phyloP scores from a whole-genome alignment of 2,329 filamentous ascomycete genomes.

The Pleurostoma richardsiae region DNA sequence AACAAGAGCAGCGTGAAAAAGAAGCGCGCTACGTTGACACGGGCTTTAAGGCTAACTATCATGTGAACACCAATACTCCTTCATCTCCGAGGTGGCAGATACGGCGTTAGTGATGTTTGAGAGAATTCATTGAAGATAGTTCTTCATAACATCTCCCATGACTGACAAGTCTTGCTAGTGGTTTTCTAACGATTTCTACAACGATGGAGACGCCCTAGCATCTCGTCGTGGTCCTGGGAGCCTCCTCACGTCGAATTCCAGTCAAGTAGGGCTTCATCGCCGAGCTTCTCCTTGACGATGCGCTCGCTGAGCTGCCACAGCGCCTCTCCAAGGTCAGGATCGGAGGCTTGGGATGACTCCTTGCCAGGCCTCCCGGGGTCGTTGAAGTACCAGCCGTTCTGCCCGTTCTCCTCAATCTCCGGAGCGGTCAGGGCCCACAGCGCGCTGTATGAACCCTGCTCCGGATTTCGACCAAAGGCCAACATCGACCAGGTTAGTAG shows the following conservation, averaged over 20 bases:
- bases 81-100: no score
- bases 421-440: slow-evolving; percentile 34
- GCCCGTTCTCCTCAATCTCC: slow-evolving; percentile 32
- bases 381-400: slow-evolving; percentile 36
- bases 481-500: slow-evolving; percentile 27
- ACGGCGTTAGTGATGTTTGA: no score
- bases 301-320: slow-evolving; percentile 33
- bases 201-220: no score
- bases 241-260: slow-evolving; percentile 16
- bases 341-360: slow-evolving; percentile 30
- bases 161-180: no score
- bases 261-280: slow-evolving; percentile 27
- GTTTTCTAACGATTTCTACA: no score
- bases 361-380: slow-evolving; percentile 31
- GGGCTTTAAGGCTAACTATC: no score
- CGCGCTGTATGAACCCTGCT: slow-evolving; percentile 38
- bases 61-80: no score
- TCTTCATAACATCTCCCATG: no score
- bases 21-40: no score
- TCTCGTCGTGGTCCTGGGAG: no score
- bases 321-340: slow-evolving; percentile 26
- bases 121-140: no score
- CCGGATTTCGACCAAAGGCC: slow-evolving; percentile 24
- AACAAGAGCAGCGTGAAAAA: no score
- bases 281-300: slow-evolving; percentile 33